Base-by-base conservation (phyloP, 495 filamentous ascomycete genomes). In the Neurospora tetrasperma region DNA sequence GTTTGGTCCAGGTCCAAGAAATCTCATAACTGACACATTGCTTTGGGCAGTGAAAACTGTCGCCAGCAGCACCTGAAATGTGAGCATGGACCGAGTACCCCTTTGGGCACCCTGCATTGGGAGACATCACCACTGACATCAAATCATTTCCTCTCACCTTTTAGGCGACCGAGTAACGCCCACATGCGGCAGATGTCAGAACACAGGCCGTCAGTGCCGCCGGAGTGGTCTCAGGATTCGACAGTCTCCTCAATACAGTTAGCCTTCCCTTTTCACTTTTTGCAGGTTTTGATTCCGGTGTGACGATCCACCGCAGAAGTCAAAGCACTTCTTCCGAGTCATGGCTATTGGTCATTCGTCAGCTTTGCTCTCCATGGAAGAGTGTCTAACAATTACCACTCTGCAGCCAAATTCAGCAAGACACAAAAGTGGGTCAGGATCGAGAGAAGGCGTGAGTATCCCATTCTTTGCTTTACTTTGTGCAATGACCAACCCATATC, bases 41-140 rank as follows among this genome's bases (percentile, higher is more conserved):
- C 12, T 10, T 5, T n/a, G 72, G 59, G 74, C 71, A 85, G 84
- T 75, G 79, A 80, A 72, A 84, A 81, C 23, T 86, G 84, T 71
- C 81, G 84, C 68, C 79, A 83, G 73, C 80, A 83, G 73, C 84
- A 85, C 71, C 76, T 85, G 5, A 84, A 82, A 82, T 86, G 84
- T 84, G 40, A 73, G 77, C 42, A n/a, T 44, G 41, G 31, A 9
- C 41, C 11, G 43, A 78, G 72, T 71, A 27, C 70, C 44, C 68
- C 62, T 23, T 43, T 42, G 42, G 14, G n/a, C 40, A n/a, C 69
- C 41, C 68, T 41, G 42, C 43, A 14, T 68, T 40, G 31, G 35
- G 42, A 35, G 35, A 18, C 23, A 39, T 42, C n/a, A 31, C 6
- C 12, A 35, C 72, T 71, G 27, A 70, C 31, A 27, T 72, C 11